These are phyloP conservation scores for Populus tremula DNA, from an alignment of 345 rosid genomes.

Conservation along the genomic window DNA sequence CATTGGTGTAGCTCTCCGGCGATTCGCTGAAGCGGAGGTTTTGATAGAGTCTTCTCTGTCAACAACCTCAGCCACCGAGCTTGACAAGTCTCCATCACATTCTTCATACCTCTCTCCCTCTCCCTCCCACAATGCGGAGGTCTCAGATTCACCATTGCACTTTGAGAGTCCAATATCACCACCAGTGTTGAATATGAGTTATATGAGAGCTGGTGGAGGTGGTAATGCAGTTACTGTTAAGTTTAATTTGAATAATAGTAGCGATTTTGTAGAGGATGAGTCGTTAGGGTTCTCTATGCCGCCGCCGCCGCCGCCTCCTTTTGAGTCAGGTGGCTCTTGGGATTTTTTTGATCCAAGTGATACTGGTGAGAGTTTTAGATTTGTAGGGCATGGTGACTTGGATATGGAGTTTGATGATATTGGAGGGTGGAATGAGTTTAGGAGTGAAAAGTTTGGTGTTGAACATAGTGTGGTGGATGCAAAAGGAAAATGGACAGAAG, in stretches of 20 bases:
- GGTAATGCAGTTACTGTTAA: slow-evolving; percentile 48
- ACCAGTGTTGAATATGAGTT: slow-evolving; percentile 41
- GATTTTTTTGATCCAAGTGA: slow-evolving; percentile 73
- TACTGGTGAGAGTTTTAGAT: slow-evolving; percentile 61
- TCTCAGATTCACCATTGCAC: slow-evolving; percentile 57
- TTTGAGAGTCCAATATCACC: slow-evolving; percentile 42
- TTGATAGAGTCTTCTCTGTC: slow-evolving; percentile 61
- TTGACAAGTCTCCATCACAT: slow-evolving; percentile 74
- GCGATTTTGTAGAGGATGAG: slow-evolving; percentile 44
- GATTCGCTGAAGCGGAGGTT: slow-evolving; percentile 71
- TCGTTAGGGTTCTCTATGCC: slow-evolving; percentile 36
- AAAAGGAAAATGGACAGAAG: slow-evolving; percentile 23
- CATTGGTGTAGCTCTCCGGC: slow-evolving; percentile 71
- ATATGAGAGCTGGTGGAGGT: slow-evolving; percentile 43
- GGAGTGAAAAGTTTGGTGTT: slow-evolving; percentile 20
- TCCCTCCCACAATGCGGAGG: slow-evolving; percentile 50
- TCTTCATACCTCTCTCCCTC: slow-evolving; percentile 73
- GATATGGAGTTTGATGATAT: slow-evolving; percentile 41
- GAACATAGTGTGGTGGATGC: slow-evolving; percentile 20
- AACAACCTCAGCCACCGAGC: slow-evolving; percentile 62
- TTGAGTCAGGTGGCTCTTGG: slow-evolving; percentile 59
- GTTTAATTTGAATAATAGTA: slow-evolving; percentile 39
- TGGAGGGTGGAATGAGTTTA: slow-evolving; percentile 40
- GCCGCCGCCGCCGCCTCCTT: slow-evolving; percentile 51
- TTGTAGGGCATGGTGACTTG: slow-evolving; percentile 37